These are phyloP conservation scores for Vigna mungo DNA, from an alignment of 306 rosid genomes.

Conservation along the genomic window DNA sequence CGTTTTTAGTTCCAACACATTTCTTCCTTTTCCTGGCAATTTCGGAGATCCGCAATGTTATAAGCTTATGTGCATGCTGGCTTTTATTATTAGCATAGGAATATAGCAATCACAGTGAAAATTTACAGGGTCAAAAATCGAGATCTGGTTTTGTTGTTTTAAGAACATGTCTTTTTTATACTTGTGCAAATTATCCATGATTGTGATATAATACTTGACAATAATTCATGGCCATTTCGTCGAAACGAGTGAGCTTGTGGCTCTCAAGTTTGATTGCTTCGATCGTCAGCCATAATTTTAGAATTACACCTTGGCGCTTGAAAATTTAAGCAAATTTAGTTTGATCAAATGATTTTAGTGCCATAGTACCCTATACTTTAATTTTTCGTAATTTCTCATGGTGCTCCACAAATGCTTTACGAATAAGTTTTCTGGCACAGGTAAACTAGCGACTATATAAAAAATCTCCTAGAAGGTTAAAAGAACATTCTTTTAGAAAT, in stretches of 20 bases:
- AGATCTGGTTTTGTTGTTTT: background rate
- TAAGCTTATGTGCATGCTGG: conserved; percentile 19
- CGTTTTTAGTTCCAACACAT: conserved; percentile 19
- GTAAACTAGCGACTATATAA: background rate
- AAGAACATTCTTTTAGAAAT: background rate
- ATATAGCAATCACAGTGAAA: conserved; percentile 25
- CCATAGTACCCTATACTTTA: background rate
- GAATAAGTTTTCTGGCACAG: background rate
- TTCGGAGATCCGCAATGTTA: background rate
- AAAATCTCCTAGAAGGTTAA: background rate
- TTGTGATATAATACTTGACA: conserved; percentile 5
- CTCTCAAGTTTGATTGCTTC: background rate
- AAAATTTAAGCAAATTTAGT: background rate
- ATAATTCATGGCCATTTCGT: conserved; percentile 12
- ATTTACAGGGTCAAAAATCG: conserved; percentile 19
- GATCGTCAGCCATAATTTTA: background rate
- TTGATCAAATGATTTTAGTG: background rate
- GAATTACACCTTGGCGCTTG: background rate
- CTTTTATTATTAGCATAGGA: background rate
- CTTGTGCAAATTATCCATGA: conserved; percentile 19
- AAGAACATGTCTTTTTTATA: background rate
- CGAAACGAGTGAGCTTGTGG: background rate
- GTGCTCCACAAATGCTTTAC: background rate
- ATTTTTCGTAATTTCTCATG: background rate
- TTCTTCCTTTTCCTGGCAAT: conserved; percentile 14